phyloP scores from a whole-genome alignment of 2,329 filamentous ascomycete genomes.

The Incumbomyces lentus region DNA sequence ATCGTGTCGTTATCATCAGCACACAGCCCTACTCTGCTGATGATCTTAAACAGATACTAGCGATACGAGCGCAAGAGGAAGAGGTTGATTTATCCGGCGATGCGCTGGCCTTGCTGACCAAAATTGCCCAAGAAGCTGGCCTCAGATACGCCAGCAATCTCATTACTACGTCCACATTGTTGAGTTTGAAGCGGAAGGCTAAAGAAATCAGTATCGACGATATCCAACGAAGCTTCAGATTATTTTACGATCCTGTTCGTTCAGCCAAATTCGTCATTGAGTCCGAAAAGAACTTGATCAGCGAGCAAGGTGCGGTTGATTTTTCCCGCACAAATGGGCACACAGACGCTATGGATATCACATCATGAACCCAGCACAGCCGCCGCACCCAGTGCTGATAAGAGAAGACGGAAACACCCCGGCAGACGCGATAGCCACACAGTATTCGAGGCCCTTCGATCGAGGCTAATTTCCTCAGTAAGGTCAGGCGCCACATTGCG shows the following conservation, averaged over 20 bases:
- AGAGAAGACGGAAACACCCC: no score
- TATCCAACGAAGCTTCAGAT: slow-evolving; percentile 81
- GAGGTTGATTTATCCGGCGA: slow-evolving; percentile 87
- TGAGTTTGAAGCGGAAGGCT: slow-evolving; percentile 73
- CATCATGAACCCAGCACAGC: slow-evolving; percentile 18
- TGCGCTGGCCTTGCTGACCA: slow-evolving; percentile 83
- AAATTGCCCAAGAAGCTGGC: slow-evolving; percentile 87
- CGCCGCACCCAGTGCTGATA: no score
- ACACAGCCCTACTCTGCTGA: slow-evolving; percentile 74
- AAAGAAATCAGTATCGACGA: slow-evolving; percentile 78
- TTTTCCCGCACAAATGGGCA: slow-evolving; percentile 48
- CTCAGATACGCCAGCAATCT: slow-evolving; percentile 95
- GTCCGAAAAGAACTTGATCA: slow-evolving; percentile 87
- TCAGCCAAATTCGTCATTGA: slow-evolving; percentile 86
- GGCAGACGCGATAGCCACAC: no score
- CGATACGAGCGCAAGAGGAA: slow-evolving; percentile 88
- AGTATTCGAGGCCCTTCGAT: no score
- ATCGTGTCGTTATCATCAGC: slow-evolving; percentile 91
- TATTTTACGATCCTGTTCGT: slow-evolving; percentile 83
- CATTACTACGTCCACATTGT: slow-evolving; percentile 84
- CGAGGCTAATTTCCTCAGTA: no score
- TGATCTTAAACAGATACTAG: slow-evolving; percentile 84
- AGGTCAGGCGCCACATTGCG: no score
- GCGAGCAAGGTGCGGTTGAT: slow-evolving; percentile 69
- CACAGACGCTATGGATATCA: slow-evolving; percentile 58